Percentiles rank a stretch among this genome's conserved stretches.
Evolutionary conservation across 2,329 filamentous ascomycete genomes (phyloP).

Genomic region (Botrytis hyacinthi): DNA sequence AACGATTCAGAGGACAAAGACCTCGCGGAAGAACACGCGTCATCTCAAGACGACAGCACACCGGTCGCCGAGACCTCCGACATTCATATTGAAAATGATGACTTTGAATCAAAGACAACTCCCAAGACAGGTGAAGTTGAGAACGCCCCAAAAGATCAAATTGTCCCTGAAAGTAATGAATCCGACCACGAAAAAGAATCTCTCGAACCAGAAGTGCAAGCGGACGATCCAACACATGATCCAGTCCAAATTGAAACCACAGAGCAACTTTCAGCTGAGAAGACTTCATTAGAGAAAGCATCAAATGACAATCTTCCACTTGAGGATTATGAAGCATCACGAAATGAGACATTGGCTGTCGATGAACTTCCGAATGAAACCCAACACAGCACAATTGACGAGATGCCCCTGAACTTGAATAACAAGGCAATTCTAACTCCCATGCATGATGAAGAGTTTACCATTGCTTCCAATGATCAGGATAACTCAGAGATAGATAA

Average conservation of each 20-base stretch:
- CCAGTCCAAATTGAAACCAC: background rate
- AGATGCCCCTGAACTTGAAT: background rate
- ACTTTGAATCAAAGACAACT: background rate
- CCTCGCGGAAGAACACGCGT: background rate
- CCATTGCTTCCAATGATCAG: background rate
- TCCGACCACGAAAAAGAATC: background rate
- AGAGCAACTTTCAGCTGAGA: background rate
- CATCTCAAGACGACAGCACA: background rate
- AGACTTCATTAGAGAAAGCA: background rate
- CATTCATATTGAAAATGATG: background rate
- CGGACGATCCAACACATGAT: background rate
- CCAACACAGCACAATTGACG: background rate
- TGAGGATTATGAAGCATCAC: background rate
- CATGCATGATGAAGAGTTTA: background rate
- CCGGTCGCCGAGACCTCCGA: background rate
- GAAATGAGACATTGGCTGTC: background rate
- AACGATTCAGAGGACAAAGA: background rate
- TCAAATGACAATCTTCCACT: background rate
- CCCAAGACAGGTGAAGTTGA: background rate
- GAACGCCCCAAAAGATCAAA: background rate
- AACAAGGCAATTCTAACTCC: background rate
- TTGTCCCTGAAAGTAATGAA: background rate
- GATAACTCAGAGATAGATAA: background rate
- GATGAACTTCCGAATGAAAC: background rate
- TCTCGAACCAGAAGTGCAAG: background rate